A percentile compares a stretch with the other conserved stretches of the same genome.
These are phyloP conservation scores for Colletotrichum magnum DNA, from an alignment of 2,329 filamentous ascomycete species.

Conservation along the genomic window DNA sequence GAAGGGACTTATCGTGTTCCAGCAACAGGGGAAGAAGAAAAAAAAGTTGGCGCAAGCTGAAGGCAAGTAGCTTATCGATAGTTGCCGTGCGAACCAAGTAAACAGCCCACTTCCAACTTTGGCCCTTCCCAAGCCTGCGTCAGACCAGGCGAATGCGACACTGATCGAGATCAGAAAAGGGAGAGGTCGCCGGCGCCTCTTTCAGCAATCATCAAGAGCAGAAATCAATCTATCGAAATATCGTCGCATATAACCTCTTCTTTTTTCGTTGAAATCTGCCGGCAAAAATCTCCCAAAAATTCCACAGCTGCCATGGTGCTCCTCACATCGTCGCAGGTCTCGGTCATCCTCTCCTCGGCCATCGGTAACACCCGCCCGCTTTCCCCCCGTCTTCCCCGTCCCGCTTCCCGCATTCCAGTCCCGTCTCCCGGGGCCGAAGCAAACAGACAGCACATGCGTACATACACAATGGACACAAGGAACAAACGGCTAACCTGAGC, in stretches of 20 bases:
- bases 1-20: too few species aligned
- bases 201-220: background rate
- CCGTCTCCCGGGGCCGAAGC: background rate
- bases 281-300: background rate
- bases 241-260: background rate
- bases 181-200: background rate
- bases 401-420: slow-evolving; percentile 36
- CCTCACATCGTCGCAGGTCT: slow-evolving; percentile 79
- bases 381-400: slow-evolving; percentile 19
- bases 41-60: slow-evolving; percentile 30
- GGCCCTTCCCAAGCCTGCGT: slow-evolving; percentile 9
- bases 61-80: slow-evolving; percentile 54
- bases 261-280: too few species aligned
- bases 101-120: slow-evolving; percentile 39
- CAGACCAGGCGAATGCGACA: slow-evolving; percentile 20
- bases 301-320: slow-evolving; percentile 56
- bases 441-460: too few species aligned
- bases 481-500: slow-evolving; percentile 13
- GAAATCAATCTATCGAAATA: background rate
- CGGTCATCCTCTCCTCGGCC: slow-evolving; percentile 73
- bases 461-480: background rate
- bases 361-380: slow-evolving; percentile 66
- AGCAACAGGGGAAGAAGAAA: too few species aligned
- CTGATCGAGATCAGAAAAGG: background rate
- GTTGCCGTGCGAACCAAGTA: slow-evolving; percentile 59